These are phyloP conservation scores for Sequoia sempervirens DNA, from an alignment of 75 land plant species.

Conservation along the genomic window DNA sequence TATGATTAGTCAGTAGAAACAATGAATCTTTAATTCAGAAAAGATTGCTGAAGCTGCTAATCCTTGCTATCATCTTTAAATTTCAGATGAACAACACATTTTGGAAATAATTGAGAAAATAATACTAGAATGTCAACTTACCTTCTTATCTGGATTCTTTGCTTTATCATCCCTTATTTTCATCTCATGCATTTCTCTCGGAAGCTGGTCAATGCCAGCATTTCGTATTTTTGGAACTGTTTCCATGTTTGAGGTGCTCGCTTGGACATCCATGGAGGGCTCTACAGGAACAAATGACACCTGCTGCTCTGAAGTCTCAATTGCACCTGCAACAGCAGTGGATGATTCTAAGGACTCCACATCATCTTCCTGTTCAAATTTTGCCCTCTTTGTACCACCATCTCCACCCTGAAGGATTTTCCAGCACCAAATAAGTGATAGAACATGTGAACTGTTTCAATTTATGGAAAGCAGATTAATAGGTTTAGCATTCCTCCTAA, in stretches of 20 bases:
- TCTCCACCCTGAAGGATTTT: slow-evolving; percentile 21
- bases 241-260: slow-evolving; percentile 6
- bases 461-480: not conserved
- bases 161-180: slow-evolving; percentile 24
- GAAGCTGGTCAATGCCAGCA: slow-evolving; percentile 23
- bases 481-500: not conserved
- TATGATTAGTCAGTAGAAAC: not conserved
- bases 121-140: not conserved
- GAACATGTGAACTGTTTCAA: not conserved
- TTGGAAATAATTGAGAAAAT: not conserved
- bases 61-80: not conserved
- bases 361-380: slow-evolving; percentile 33
- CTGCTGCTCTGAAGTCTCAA: slow-evolving; percentile 19
- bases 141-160: slow-evolving; percentile 8
- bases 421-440: not conserved
- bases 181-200: slow-evolving; percentile 26
- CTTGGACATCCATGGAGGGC: slow-evolving; percentile 2
- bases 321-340: slow-evolving; percentile 7
- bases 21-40: not conserved
- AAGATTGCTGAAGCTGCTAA: not conserved
- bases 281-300: slow-evolving; percentile 16
- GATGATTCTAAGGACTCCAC: slow-evolving; percentile 5
- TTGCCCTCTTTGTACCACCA: slow-evolving; percentile 21
- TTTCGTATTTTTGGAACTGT: slow-evolving; percentile 9
- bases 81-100: not conserved